These are phyloP conservation scores for Przewalskia tangutica DNA, from an alignment of 257 asterid species.

Conservation along the genomic window DNA sequence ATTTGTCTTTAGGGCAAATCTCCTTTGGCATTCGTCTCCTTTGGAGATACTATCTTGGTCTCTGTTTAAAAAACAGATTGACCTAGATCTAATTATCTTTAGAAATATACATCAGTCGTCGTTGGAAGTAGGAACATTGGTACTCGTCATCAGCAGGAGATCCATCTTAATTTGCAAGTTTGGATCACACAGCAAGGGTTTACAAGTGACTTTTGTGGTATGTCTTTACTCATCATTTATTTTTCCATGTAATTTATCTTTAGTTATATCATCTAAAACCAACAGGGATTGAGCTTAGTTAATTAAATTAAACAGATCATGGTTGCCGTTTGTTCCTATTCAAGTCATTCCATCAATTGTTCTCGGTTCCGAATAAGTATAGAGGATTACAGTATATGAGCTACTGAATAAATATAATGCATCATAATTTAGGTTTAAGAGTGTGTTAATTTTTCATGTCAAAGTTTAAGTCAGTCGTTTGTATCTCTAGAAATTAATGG, in stretches of 20 bases:
- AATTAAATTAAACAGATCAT: not conserved
- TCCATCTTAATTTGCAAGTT: not conserved
- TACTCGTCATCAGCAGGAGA: conserved; percentile 6
- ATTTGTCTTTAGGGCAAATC: conserved; percentile 54
- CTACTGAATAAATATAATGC: not conserved
- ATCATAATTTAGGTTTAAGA: not conserved
- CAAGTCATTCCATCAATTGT: not conserved
- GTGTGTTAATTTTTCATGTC: not conserved
- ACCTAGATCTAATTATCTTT: not conserved
- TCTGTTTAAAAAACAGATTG: conserved; percentile 12
- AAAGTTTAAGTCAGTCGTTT: not conserved
- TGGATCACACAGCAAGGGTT: not conserved
- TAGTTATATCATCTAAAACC: not conserved
- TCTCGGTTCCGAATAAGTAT: not conserved
- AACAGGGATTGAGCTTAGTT: not conserved
- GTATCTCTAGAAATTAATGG: not conserved
- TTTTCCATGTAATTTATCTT: not conserved
- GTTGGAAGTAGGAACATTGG: not conserved
- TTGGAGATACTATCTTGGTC: conserved; percentile 41
- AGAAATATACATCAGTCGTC: not conserved
- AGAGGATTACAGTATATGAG: not conserved
- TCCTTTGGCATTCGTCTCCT: conserved; percentile 89
- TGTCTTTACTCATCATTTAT: conserved; percentile 10
- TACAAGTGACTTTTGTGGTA: conserved; percentile 12
- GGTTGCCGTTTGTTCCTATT: not conserved